Percentiles rank a stretch among this genome's conserved stretches.
Conservation (phyloP, 108 stramenopile genomes). For the Seminavis robusta region DNA sequence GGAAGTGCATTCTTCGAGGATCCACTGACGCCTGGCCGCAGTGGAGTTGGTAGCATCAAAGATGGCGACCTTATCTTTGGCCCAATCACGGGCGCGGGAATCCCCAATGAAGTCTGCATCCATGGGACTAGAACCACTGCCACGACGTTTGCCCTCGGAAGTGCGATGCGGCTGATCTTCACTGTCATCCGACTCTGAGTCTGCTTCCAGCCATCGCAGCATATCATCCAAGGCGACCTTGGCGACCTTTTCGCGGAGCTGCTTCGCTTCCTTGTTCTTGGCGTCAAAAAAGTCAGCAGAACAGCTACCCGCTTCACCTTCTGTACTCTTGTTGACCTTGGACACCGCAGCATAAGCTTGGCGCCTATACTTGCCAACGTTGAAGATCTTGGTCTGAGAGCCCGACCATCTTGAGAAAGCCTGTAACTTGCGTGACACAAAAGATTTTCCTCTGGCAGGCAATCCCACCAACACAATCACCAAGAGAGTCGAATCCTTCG, state of each 20-base stretch:
- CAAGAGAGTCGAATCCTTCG: conserved; percentile 59
- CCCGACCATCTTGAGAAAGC: conserved; percentile 84
- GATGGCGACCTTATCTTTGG: conserved; percentile 75
- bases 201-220: conserved; percentile 78
- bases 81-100: neutral
- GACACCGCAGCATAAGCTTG: conserved; percentile 45
- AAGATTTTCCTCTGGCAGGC: conserved; percentile 89
- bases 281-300: conserved; percentile 86
- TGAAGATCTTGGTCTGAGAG: conserved; percentile 73
- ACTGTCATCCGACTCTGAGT: conserved; percentile 33
- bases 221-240: conserved; percentile 70
- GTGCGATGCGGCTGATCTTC: too few relatives aligned
- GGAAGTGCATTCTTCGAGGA: conserved; percentile 76
- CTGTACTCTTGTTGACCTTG: conserved; percentile 2
- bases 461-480: conserved; percentile 85
- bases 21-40: conserved; percentile 60
- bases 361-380: conserved; percentile 88
- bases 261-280: conserved; percentile 57
- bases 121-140: neutral
- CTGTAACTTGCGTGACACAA: conserved; percentile 83
- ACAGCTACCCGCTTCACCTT: conserved; percentile 38
- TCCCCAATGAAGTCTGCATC: neutral
- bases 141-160: too few relatives aligned
- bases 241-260: conserved; percentile 70
- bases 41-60: conserved; percentile 99